Base-by-base conservation (phyloP, 257 asterid genomes). In the Datura wrightii region DNA sequence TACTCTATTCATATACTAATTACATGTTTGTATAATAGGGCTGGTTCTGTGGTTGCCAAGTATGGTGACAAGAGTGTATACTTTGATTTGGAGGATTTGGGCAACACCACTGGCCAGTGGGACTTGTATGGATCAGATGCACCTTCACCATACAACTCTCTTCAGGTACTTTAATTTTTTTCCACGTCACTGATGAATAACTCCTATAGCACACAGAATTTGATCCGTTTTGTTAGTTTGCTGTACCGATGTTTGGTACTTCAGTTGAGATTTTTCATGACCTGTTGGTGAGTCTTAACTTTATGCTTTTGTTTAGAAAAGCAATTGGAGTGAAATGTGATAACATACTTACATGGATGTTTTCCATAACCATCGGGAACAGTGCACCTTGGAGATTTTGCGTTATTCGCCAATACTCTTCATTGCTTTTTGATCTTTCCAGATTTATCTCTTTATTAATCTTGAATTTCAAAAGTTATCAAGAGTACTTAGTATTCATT, bases 71-170 rank as follows among this genome's bases (percentile, higher is more conserved):
- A 95, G 88, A 94, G 97, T 88, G 95, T 92, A 37, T 95, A 94
- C 95, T 94, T 95, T 89, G 98, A 95, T 89, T 91, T 95, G 92
- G 99, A 95, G 88, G 98, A 95, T 83, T 89, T 93, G 79, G 96
- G 93, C 83, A 94, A 93, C 92, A 95, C 99, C 84, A 95, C 97
- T 78, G 98, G 99, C 14, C 95, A 94, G 84, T 95, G 99, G 99
- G 98, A 95, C 87, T 87, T 94, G 93, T 95, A 95, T 86, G 99
- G 99, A 59, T 94, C 98, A 36, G 98, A 95, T 90, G 97, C 97
- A 7, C 94, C 99, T 59, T 94, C 98, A 13, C 97, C 97, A 24
- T 95, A 95, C 92, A 95, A 91, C 87, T 9, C 94, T 63, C 92
- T 95, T 72, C 99, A 95, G 99, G 99, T 95, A 74, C 46, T 70